Evolutionary conservation across 495 filamentous ascomycete species (phyloP).

Genomic region (Penicillium lagena): DNA sequence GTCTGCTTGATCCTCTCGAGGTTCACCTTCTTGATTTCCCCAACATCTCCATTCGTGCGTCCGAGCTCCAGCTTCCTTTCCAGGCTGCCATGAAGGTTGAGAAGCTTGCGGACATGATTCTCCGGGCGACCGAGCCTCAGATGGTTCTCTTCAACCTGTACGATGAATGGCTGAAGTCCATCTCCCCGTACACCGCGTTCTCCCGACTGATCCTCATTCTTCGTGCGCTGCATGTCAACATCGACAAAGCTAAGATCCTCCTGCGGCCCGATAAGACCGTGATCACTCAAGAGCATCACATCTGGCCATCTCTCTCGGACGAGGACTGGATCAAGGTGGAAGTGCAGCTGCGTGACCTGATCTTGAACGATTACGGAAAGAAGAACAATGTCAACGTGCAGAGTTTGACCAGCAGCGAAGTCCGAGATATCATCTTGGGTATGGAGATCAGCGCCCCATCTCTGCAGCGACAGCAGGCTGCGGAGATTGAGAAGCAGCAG

Average conservation of each 20-base stretch:
- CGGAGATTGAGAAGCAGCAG: constrained; percentile 98
- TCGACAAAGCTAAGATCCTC: constrained; percentile 96
- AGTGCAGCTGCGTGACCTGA: constrained; percentile 89
- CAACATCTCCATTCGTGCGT: constrained; percentile 98
- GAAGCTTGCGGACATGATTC: constrained; percentile 98
- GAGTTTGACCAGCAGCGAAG: constrained; percentile 91
- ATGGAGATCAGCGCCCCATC: constrained; percentile 99
- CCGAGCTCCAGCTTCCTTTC: constrained; percentile 96
- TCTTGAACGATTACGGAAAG: constrained; percentile 98
- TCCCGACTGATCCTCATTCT: constrained; percentile 93
- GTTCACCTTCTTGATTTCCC: constrained; percentile 98
- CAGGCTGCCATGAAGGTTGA: constrained; percentile 99
- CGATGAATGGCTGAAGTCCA: constrained; percentile 97
- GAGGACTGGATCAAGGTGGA: constrained; percentile 99
- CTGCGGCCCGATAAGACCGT: constrained; percentile 97
- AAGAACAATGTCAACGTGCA: constrained; percentile 99
- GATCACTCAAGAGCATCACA: constrained; percentile 97
- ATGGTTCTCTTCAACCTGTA: constrained; percentile 99
- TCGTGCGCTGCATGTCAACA: constrained; percentile 93
- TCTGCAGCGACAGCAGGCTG: constrained; percentile 97
- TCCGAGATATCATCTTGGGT: constrained; percentile 96
- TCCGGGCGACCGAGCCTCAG: constrained; percentile 94
- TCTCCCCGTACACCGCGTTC: constrained; percentile 98
- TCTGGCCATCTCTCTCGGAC: constrained; percentile 92
- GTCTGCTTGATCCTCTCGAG: constrained; percentile 93